Evolutionary conservation across 2,329 filamentous ascomycete species (phyloP).

Genomic region (Penicillium frequentans): DNA sequence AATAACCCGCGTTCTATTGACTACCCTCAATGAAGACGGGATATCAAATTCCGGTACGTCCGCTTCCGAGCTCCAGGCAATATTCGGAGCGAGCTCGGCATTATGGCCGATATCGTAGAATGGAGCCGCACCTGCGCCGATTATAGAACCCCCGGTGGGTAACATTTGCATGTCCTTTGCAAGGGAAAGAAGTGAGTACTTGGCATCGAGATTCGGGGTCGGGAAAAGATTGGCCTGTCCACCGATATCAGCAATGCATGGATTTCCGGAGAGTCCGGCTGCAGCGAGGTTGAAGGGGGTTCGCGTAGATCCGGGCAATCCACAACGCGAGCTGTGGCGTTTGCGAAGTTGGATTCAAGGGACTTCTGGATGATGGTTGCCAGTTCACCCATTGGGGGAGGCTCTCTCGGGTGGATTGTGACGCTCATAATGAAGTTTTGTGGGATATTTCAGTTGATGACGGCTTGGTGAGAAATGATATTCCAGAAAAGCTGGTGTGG

Average conservation of each 20-base stretch:
- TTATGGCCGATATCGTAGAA: slow-evolving; percentile 46
- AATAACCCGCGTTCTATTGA: slow-evolving; percentile 12
- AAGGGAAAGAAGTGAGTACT: slow-evolving; percentile 29
- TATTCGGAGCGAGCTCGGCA: slow-evolving; percentile 43
- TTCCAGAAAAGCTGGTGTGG: not conserved
- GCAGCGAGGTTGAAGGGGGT: slow-evolving; percentile 22
- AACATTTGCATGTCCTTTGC: slow-evolving; percentile 40
- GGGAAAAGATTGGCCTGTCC: slow-evolving; percentile 46
- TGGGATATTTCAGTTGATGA: not conserved
- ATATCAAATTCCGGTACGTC: slow-evolving; percentile 2
- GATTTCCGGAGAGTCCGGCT: slow-evolving; percentile 41
- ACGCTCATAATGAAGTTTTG: slow-evolving; percentile 6
- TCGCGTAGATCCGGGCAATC: slow-evolving; percentile 18
- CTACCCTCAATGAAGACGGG: not conserved
- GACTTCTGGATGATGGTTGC: slow-evolving; percentile 12
- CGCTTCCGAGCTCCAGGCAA: slow-evolving; percentile 26
- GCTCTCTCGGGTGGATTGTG: slow-evolving; percentile 11
- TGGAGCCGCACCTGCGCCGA: slow-evolving; percentile 48
- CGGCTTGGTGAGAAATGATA: too few species aligned
- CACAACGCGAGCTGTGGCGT: slow-evolving; percentile 11
- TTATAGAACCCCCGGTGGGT: slow-evolving; percentile 29
- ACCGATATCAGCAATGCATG: slow-evolving; percentile 46
- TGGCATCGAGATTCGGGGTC: slow-evolving; percentile 33
- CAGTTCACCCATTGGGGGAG: slow-evolving; percentile 14
- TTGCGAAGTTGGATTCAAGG: slow-evolving; percentile 13